Base-by-base conservation (phyloP, 2,329 filamentous ascomycete species). In the Trichoderma harzianum region DNA sequence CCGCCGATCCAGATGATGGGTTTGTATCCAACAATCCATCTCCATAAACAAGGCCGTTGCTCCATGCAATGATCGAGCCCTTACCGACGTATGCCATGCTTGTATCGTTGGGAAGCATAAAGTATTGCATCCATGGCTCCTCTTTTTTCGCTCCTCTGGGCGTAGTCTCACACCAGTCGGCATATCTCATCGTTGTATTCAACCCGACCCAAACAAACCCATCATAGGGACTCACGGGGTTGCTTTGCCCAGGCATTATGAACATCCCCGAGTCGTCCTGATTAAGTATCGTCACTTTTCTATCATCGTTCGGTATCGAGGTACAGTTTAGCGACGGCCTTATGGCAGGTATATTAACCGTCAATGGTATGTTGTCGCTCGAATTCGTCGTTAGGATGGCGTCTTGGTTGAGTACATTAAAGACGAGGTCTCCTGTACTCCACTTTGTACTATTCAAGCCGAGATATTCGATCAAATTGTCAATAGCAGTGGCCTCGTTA, bases 81-180 rank as follows among this genome's bases (percentile, higher is more conserved):
- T 69, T 69, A 7, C 67, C 67, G 0, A 69, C 67, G 24, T 69
- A 69, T 0, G 67, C 67, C 67, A 62, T 69, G 57, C 67, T 69
- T 0, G 67, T 69, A 28, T 69, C 67, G 7, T 69, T 69, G 14
- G 67, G 67, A 53, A 69, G 67, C 18, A 62, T 39, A 16, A 69
- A 69, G 18, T 69, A 69, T 28, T 69, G 67, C 67, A 62, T 69
- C 67, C 67, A 69, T 6, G 67, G 57, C 21, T 61, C 57, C 4
- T 69, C 18, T 12, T 16, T 53, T 21, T 34, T 18, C 55, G 47
- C 24, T 28, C 26, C 55, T 2, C 24, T 21, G 1, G 66, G 66
- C 6, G 32, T 7, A 51, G 34, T 51, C 36, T 69, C 66, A 51
- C 66, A 69, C 66, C 57, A 69, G 10, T 69, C 55, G 12, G 57